A percentile compares a stretch with the other conserved stretches of the same genome.
Conservation (phyloP, 345 rosid species). For the Schrenkiella parvula region DNA sequence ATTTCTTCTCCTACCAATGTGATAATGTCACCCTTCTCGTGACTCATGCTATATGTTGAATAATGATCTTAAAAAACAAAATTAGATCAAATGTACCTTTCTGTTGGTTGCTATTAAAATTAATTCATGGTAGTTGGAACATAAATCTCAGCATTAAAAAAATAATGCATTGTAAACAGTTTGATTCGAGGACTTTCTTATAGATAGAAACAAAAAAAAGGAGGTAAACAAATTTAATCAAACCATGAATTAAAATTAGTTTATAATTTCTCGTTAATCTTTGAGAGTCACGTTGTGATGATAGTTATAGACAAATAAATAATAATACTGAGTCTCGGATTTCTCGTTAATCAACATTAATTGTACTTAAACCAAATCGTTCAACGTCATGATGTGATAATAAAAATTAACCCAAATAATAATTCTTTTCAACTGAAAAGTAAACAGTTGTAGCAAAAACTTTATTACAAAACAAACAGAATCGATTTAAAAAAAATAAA, state of each 20-base stretch:
- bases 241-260: background rate
- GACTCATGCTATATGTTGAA: constrained; percentile 12
- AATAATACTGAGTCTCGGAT: background rate
- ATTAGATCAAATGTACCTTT: constrained; percentile 25
- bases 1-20: constrained; percentile 14
- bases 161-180: constrained; percentile 5
- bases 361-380: no score
- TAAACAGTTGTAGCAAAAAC: background rate
- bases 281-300: background rate
- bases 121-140: constrained; percentile 14
- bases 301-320: background rate
- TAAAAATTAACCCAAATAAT: background rate
- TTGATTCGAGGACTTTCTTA: background rate
- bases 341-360: no score
- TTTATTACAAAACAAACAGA: background rate
- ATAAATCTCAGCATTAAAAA: constrained; percentile 7
- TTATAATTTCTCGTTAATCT: background rate
- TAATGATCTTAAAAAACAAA: background rate
- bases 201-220: background rate
- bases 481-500: background rate
- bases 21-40: background rate
- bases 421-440: background rate
- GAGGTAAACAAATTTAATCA: background rate
- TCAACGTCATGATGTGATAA: no score
- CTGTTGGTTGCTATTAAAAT: constrained; percentile 2